Percentiles rank a stretch among this genome's conserved stretches.
Evolutionary conservation across 345 rosid genomes (phyloP).

Genomic region (Melaleuca quinquenervia): DNA sequence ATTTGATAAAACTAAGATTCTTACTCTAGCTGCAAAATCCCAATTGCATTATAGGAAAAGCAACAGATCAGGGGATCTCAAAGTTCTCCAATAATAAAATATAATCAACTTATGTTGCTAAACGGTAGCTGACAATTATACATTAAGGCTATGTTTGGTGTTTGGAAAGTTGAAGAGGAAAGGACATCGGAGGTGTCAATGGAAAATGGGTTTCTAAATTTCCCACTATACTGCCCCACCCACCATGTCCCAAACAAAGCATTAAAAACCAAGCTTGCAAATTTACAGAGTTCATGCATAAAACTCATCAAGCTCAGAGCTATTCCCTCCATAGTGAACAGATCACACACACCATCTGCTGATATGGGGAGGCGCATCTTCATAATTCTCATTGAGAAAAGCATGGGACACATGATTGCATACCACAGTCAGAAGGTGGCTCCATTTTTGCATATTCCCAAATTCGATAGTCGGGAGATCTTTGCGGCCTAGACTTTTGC

Average conservation of each 20-base stretch:
- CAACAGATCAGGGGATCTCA: neutral
- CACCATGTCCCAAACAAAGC: neutral
- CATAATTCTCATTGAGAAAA: neutral
- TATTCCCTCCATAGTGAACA: neutral
- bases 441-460: conserved; percentile 61
- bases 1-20: neutral
- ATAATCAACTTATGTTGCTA: neutral
- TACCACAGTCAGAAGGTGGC: conserved; percentile 55
- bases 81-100: neutral
- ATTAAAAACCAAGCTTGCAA: neutral
- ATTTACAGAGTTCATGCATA: neutral
- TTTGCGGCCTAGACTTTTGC: conserved; percentile 29
- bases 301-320: neutral
- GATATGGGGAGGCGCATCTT: neutral
- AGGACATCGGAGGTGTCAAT: neutral
- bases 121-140: neutral
- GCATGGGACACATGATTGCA: neutral
- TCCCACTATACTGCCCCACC: neutral
- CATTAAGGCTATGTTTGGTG: neutral
- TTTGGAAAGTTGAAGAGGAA: neutral
- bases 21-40: neutral
- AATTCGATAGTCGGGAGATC: conserved; percentile 54
- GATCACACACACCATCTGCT: neutral
- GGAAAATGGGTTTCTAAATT: neutral
- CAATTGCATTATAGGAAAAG: neutral